Evolutionary conservation across 2,329 filamentous ascomycete species (phyloP).

Genomic region (Fusarium circinatum): DNA sequence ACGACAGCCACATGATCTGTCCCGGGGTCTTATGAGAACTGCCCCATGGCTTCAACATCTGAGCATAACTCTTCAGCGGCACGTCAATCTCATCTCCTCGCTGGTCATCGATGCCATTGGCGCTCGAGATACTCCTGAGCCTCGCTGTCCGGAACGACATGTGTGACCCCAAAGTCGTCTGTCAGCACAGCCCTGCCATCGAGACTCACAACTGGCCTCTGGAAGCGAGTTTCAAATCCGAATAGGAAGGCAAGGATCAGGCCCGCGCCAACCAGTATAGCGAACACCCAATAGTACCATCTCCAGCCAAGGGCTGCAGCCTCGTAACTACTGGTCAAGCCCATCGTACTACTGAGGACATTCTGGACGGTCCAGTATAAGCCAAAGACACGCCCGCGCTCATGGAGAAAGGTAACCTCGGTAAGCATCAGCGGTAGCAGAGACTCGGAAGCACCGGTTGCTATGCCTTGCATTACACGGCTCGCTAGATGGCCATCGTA

Average conservation of each 20-base stretch:
- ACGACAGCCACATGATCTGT: not conserved
- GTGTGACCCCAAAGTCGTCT: not conserved
- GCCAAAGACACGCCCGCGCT: not conserved
- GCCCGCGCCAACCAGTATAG: rapidly evolving
- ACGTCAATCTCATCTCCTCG: rapidly evolving
- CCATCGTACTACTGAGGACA: not conserved
- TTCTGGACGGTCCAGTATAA: not conserved
- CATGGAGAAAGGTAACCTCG: not conserved
- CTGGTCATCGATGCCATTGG: not conserved
- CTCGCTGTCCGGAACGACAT: not conserved
- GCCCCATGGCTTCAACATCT: not conserved
- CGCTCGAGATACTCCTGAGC: not conserved
- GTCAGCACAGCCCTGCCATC: not conserved
- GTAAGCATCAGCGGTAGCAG: not conserved
- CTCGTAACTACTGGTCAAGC: not conserved
- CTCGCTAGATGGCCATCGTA: not conserved
- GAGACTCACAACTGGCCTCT: not conserved
- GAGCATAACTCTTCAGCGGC: not conserved
- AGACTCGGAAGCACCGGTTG: not conserved
- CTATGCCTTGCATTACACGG: not conserved
- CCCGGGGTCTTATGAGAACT: not conserved
- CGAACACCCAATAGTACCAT: not conserved
- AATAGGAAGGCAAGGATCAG: rapidly evolving
- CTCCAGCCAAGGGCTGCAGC: not conserved
- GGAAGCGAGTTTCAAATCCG: not conserved